Evolutionary conservation across 148 eudicot genomes (phyloP).

Genomic region (Rheum nobile): DNA sequence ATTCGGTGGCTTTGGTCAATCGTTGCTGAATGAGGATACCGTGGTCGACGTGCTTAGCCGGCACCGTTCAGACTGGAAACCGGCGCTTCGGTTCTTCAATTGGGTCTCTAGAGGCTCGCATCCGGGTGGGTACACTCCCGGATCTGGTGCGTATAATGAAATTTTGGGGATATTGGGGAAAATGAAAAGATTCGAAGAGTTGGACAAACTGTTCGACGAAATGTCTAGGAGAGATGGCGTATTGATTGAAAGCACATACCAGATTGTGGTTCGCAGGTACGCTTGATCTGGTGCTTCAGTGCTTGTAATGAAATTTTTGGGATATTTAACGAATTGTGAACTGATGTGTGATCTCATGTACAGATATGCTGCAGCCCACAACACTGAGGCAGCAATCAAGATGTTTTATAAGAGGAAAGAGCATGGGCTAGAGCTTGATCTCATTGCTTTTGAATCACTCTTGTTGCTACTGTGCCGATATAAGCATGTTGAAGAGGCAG

Average conservation of each 20-base stretch:
- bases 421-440: constrained; percentile 44
- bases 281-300: background rate
- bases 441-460: constrained; percentile 57
- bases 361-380: constrained; percentile 65
- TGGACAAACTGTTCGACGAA: constrained; percentile 53
- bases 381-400: constrained; percentile 44
- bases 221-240: constrained; percentile 42
- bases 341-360: constrained; percentile 6
- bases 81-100: constrained; percentile 53
- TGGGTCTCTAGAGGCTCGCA: constrained; percentile 32
- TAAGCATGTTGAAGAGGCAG: constrained; percentile 75
- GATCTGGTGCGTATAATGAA: constrained; percentile 41
- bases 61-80: constrained; percentile 57
- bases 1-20: constrained; percentile 20
- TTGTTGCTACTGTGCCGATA: constrained; percentile 53
- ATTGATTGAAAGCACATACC: constrained; percentile 51
- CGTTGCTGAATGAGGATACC: constrained; percentile 33
- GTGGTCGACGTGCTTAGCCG: constrained; percentile 53
- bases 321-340: background rate
- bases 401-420: constrained; percentile 48
- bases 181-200: constrained; percentile 45
- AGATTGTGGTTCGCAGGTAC: constrained; percentile 45
- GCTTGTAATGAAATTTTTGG: too few relatives aligned
- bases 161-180: constrained; percentile 59
- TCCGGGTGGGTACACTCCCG: constrained; percentile 32